Evolutionary conservation across 2,329 filamentous ascomycete genomes (phyloP).

Genomic region (Botrytis paeoniae): DNA sequence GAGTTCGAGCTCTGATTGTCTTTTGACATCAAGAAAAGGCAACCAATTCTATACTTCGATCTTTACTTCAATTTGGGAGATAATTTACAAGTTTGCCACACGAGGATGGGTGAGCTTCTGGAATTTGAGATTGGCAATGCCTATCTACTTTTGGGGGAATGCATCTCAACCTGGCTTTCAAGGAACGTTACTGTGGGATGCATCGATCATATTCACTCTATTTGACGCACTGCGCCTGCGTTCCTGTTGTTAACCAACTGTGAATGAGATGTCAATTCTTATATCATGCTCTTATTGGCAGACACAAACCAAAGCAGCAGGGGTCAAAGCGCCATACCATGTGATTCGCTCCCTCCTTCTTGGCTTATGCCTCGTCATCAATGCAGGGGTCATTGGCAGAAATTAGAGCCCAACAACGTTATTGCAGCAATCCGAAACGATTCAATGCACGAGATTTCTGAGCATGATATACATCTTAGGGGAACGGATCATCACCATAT

Average conservation of each 20-base stretch:
- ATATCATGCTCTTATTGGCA: neutral
- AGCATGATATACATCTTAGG: neutral
- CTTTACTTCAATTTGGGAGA: neutral
- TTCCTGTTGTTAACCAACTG: neutral
- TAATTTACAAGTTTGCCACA: neutral
- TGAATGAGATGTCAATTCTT: neutral
- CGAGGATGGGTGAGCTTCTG: neutral
- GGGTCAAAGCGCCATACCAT: neutral
- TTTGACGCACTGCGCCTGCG: neutral
- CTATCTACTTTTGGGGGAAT: neutral
- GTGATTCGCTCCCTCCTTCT: neutral
- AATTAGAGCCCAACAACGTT: neutral
- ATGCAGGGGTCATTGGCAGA: neutral
- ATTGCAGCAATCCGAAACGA: neutral
- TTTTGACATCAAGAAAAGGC: neutral
- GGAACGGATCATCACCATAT: neutral
- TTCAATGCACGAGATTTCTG: neutral
- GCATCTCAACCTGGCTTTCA: neutral
- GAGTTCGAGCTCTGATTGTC: neutral
- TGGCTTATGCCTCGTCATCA: conserved; percentile 1
- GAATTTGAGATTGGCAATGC: neutral
- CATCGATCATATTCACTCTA: neutral
- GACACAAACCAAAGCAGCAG: neutral
- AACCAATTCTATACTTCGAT: neutral
- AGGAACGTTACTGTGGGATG: neutral